A percentile compares a stretch with the other conserved stretches of the same genome.
These are phyloP conservation scores for Pholiota adiposa DNA, from an alignment of 1,284 basidiomycete species.

Conservation along the genomic window DNA sequence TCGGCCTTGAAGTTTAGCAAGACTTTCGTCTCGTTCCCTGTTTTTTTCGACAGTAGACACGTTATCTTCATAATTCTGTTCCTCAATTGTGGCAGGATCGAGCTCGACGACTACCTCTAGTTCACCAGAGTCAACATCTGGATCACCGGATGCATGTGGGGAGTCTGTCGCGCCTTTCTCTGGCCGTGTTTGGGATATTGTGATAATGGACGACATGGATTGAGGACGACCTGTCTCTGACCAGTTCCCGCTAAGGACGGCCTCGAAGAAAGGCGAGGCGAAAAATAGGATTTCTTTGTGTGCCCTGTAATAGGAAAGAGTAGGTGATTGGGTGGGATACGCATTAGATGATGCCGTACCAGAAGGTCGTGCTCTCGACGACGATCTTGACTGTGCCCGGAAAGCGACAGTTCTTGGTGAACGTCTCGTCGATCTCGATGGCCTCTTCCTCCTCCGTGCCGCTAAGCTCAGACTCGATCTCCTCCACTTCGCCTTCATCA, in stretches of 20 bases:
- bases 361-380: conserved; percentile 84
- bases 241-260: conserved; percentile 81
- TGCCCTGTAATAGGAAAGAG: conserved; percentile 61
- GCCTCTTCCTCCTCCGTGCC: conserved; percentile 64
- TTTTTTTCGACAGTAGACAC: conserved; percentile 29
- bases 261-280: conserved; percentile 86
- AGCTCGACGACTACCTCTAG: conserved; percentile 43
- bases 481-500: conserved; percentile 73
- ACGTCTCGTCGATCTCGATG: conserved; percentile 78
- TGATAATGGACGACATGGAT: conserved; percentile 80
- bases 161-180: conserved; percentile 50
- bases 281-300: conserved; percentile 87
- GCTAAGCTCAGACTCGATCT: conserved; percentile 64
- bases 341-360: conserved; percentile 49
- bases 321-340: conserved; percentile 13
- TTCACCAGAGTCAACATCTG: conserved; percentile 52
- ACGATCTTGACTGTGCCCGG: conserved; percentile 84
- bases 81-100: conserved; percentile 31
- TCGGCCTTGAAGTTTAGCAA: conserved; percentile 49
- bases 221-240: conserved; percentile 73
- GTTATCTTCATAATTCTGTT: conserved; percentile 39
- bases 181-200: conserved; percentile 73
- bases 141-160: conserved; percentile 47
- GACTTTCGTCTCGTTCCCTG: conserved; percentile 44
- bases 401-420: conserved; percentile 63